These are phyloP conservation scores for Moniliophthora roreri DNA, from an alignment of 1,284 basidiomycete genomes.

Conservation along the genomic window DNA sequence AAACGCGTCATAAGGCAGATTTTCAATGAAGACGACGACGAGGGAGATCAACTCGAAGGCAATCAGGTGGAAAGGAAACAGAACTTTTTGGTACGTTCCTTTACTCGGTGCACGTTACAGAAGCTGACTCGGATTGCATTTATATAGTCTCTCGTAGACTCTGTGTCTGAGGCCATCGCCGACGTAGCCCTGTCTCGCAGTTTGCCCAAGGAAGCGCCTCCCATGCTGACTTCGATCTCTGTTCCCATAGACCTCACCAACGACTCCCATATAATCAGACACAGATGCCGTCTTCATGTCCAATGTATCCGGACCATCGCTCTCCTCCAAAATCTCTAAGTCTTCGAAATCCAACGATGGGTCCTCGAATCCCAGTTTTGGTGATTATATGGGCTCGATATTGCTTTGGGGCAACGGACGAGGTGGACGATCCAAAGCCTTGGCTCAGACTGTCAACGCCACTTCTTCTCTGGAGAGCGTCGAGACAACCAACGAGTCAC, in stretches of 20 bases:
- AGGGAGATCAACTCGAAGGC: slow-evolving; percentile 8
- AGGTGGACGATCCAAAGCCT: slow-evolving; percentile 12
- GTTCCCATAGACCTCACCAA: slow-evolving; percentile 22
- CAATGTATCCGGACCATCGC: background rate
- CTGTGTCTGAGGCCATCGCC: slow-evolving; percentile 68
- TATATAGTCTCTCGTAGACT: slow-evolving; percentile 63
- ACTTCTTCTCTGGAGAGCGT: slow-evolving; percentile 18
- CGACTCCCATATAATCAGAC: slow-evolving; percentile 6
- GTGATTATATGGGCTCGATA: slow-evolving; percentile 63
- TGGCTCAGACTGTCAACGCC: background rate
- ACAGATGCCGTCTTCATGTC: slow-evolving; percentile 8
- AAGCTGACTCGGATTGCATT: slow-evolving; percentile 10
- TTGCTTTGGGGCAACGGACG: slow-evolving; percentile 55
- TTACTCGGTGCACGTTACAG: slow-evolving; percentile 8
- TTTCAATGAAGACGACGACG: slow-evolving; percentile 64
- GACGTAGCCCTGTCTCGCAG: slow-evolving; percentile 53
- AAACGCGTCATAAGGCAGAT: slow-evolving; percentile 64
- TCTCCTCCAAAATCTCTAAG: slow-evolving; percentile 5
- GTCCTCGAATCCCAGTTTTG: slow-evolving; percentile 27
- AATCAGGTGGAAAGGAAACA: slow-evolving; percentile 48
- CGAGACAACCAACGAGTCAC: slow-evolving; percentile 6
- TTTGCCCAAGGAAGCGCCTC: slow-evolving; percentile 32
- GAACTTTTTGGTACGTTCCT: slow-evolving; percentile 50
- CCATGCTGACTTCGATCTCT: slow-evolving; percentile 25
- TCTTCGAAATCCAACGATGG: background rate